Percentiles rank a stretch among this genome's conserved stretches.
These are phyloP conservation scores for Spergularia bocconei DNA, from an alignment of 148 eudicot species.

Conservation along the genomic window DNA sequence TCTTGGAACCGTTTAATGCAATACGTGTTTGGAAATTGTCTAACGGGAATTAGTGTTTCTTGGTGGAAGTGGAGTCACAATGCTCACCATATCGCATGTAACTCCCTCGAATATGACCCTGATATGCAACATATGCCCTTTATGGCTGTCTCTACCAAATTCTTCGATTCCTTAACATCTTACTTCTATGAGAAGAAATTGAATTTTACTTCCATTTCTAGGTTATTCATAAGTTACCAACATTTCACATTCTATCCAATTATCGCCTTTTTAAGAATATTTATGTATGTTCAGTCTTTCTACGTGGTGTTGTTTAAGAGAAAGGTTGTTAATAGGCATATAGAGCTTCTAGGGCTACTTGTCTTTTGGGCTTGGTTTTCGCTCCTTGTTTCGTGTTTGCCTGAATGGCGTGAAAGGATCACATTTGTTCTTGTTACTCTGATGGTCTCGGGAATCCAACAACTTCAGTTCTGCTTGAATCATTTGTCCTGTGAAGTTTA, in stretches of 20 bases:
- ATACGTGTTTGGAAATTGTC: conserved; percentile 39
- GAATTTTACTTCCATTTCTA: conserved; percentile 34
- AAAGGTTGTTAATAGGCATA: conserved; percentile 31
- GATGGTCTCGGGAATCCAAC: conserved; percentile 43
- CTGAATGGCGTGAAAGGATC: conserved; percentile 42
- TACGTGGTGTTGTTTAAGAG: conserved; percentile 37
- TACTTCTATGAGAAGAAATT: conserved; percentile 37
- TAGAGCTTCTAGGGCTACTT: conserved; percentile 39
- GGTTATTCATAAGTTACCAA: conserved; percentile 48
- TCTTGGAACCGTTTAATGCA: conserved; percentile 34
- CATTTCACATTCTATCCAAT: conserved; percentile 55
- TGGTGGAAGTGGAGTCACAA: conserved; percentile 66
- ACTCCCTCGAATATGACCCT: conserved; percentile 50
- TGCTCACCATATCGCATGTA: conserved; percentile 56
- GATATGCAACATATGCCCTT: conserved; percentile 51
- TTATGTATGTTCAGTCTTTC: conserved; percentile 43
- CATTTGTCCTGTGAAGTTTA: conserved; percentile 44
- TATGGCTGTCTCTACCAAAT: conserved; percentile 33
- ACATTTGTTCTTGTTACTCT: conserved; percentile 39
- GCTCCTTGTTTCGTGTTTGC: conserved; percentile 41
- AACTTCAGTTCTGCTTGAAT: conserved; percentile 48
- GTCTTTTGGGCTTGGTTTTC: conserved; percentile 62
- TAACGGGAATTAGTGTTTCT: conserved; percentile 48
- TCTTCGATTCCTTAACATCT: conserved; percentile 44
- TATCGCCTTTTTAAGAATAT: conserved; percentile 44